A percentile compares a stretch with the other conserved stretches of the same genome.
phyloP scores from a whole-genome alignment of 176 grass and related monocot genomes.

The Aegilops sharonensis region DNA sequence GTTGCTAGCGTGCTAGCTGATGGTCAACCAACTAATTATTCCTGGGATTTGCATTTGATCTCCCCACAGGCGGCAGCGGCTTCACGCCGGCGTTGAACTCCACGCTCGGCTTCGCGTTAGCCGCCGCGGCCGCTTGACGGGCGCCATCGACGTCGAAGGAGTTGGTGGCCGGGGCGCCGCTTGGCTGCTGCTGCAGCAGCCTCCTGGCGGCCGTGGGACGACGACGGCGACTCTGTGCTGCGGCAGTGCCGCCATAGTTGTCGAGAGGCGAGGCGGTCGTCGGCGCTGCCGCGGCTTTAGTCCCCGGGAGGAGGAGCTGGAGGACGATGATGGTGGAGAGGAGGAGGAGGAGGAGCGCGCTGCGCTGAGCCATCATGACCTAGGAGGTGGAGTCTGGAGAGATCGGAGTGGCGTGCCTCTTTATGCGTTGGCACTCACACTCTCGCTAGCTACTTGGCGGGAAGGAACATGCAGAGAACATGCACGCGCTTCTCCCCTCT shows the following conservation, averaged over 20 bases:
- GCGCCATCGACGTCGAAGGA: conserved; percentile 7
- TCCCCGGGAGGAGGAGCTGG: conserved; percentile 21
- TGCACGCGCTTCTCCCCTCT: not conserved
- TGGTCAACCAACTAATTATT: conserved; percentile 48
- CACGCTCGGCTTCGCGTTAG: conserved; percentile 19
- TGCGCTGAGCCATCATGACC: conserved; percentile 34
- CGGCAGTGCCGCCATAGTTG: not conserved
- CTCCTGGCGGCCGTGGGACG: conserved; percentile 27
- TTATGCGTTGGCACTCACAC: conserved; percentile 16
- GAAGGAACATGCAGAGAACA: conserved; percentile 31
- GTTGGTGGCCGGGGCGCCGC: not conserved
- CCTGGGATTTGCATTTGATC: conserved; percentile 55
- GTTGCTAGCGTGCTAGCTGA: not conserved
- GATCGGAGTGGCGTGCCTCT: not conserved
- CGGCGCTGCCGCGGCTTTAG: not conserved
- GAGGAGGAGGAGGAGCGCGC: conserved; percentile 2
- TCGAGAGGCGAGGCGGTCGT: not conserved
- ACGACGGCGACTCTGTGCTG: not conserved
- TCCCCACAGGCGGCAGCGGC: conserved; percentile 24
- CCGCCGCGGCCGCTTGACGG: not conserved
- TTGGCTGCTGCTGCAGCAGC: conserved; percentile 25
- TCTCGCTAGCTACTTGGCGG: conserved; percentile 8
- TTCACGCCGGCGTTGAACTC: conserved; percentile 60
- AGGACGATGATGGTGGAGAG: conserved; percentile 40
- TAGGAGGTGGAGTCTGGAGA: not conserved